These are phyloP conservation scores for Mycena albidolilacea DNA, from an alignment of 768 basidiomycete species.

Conservation along the genomic window DNA sequence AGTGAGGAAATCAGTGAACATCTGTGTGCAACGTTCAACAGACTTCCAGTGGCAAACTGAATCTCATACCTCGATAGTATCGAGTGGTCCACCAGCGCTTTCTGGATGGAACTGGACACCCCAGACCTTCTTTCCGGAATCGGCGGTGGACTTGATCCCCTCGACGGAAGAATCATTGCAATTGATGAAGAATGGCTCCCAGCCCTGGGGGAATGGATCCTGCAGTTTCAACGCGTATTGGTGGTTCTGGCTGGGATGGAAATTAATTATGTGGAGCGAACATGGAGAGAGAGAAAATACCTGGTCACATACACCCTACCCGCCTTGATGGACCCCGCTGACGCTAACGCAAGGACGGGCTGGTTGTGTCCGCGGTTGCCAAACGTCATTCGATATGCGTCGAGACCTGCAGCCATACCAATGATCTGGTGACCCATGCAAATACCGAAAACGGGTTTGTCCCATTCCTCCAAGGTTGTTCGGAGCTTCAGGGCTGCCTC, in stretches of 20 bases:
- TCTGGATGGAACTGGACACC: slow-evolving; percentile 99
- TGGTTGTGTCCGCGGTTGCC: slow-evolving; percentile 99
- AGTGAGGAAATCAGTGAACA: slow-evolving; percentile 93
- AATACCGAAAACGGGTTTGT: slow-evolving; percentile 95
- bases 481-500: slow-evolving; percentile 87
- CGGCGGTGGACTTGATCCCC: slow-evolving; percentile 94
- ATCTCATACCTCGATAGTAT: slow-evolving; percentile 90
- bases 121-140: slow-evolving; percentile 94
- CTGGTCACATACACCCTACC: slow-evolving; percentile 98
- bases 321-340: slow-evolving; percentile 92
- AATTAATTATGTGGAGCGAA: slow-evolving; percentile 18
- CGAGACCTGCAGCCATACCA: slow-evolving; percentile 96
- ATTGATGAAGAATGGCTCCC: slow-evolving; percentile 99
- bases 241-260: slow-evolving; percentile 85
- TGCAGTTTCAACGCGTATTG: slow-evolving; percentile 96
- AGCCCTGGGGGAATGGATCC: slow-evolving; percentile 96
- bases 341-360: slow-evolving; percentile 96
- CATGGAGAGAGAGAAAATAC: slow-evolving; percentile 53
- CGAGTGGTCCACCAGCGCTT: slow-evolving; percentile 97
- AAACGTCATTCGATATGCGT: slow-evolving; percentile 98
- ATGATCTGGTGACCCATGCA: slow-evolving; percentile 99
- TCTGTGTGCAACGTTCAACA: slow-evolving; percentile 59
- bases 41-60: neutral
- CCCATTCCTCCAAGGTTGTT: slow-evolving; percentile 89
- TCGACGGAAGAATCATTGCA: slow-evolving; percentile 99